phyloP scores from a whole-genome alignment of 179 eudicot species.

The Carnegiea gigantea region DNA sequence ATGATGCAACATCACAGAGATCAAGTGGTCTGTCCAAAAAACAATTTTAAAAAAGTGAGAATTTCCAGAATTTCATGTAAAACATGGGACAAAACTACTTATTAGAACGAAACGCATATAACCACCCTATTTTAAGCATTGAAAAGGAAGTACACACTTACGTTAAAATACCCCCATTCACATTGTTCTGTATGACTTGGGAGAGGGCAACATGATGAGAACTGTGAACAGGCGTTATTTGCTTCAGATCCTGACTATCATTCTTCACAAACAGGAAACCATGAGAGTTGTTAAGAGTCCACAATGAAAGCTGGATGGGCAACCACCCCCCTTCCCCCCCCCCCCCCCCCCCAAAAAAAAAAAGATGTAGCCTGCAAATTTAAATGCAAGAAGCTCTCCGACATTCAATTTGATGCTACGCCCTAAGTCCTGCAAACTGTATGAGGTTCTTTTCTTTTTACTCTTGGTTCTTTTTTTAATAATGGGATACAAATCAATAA shows the following conservation, averaged over 20 bases:
- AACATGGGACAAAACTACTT: conserved; percentile 7
- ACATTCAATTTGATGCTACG: background rate
- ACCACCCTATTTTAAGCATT: background rate
- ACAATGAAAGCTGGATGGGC: background rate
- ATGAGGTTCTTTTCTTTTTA: background rate
- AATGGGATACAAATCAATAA: background rate
- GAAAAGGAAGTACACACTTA: conserved; percentile 37
- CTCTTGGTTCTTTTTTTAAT: no score
- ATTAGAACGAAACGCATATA: background rate
- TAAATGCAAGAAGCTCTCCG: background rate
- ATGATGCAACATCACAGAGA: conserved; percentile 59
- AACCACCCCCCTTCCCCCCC: no score
- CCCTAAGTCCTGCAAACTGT: background rate
- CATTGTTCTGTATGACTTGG: conserved; percentile 71
- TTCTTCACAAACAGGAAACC: conserved; percentile 30
- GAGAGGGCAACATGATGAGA: conserved; percentile 79
- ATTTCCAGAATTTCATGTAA: conserved; percentile 8
- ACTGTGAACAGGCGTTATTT: conserved; percentile 45
- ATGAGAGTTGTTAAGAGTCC: background rate
- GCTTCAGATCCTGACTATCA: conserved; percentile 38
- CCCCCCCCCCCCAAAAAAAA: background rate
- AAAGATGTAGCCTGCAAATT: background rate
- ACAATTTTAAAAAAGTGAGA: conserved; percentile 5
- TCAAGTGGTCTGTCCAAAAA: conserved; percentile 76
- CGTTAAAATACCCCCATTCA: conserved; percentile 79